Base-by-base conservation (phyloP, 2,329 filamentous ascomycete genomes). In the Aureobasidium sp. region DNA sequence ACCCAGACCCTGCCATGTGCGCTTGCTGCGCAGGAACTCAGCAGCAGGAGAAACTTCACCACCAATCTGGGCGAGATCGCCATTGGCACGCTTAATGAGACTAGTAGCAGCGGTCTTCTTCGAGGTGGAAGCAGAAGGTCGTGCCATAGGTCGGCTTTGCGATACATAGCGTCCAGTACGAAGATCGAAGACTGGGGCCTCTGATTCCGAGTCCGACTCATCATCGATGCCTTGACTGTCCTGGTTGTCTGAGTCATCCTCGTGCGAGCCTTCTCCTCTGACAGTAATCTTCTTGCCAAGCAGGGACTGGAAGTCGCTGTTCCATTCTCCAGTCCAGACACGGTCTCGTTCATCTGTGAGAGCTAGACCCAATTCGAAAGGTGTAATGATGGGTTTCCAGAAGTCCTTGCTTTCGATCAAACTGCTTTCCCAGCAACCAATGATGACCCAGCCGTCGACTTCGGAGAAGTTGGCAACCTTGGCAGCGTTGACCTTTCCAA, bases 381-480 rank as follows among this genome's bases (percentile, higher is more conserved):
- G 93, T n/a, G 94, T 99, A 44, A 97, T 86, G 10, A 97, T 86
- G 0, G 92, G 91, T 68, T 86, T 84, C 82, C 87, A 97, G 71
- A 96, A 96, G 7, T 89, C 89, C 62, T 89, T 88, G 65, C 91
- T 91, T 68, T 97, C 93, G 5, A 99, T 84, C 55, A 97, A 77
- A 63, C 89, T 91, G 73, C 92, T 96, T 76, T 99, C 94, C 94
- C 94, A 99, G 75, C 94, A 99, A 2, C 94, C 93, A 10, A 99
- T 90, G 0, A 97, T 91, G 0, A 97, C 91, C 94, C 94, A 99
- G 16, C 91, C 93, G 47, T 91, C 93, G 5, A 99, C 85, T 74
- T 99, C 94, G 62, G 88, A 85, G 76, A 99, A 99, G 74, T 99
- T 99, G 53, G 94, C 94, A 27, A 99, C 81, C 74, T 99, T 99